phyloP scores from a whole-genome alignment of 345 rosid genomes.

The Citrus cavaleriei region DNA sequence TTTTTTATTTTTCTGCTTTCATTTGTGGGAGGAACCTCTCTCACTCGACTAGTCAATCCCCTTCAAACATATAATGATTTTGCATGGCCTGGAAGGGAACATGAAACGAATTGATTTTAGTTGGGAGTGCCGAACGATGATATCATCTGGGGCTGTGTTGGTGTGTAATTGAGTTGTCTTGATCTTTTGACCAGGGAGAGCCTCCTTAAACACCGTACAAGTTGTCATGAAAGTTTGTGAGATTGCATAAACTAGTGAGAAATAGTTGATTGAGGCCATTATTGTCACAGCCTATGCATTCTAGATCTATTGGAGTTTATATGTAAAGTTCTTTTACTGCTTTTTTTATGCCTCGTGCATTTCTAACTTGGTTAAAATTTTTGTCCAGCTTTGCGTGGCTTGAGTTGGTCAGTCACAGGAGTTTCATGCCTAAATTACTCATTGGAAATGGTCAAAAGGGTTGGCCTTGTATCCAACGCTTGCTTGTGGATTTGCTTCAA shows the following conservation, averaged over 20 bases:
- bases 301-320: not conserved
- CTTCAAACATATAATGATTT: not conserved
- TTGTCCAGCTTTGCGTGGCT: constrained; percentile 94
- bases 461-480: constrained; percentile 85
- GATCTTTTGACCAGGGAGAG: too few species aligned
- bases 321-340: not conserved
- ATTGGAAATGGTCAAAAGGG: constrained; percentile 84
- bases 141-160: not conserved
- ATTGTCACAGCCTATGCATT: not conserved
- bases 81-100: not conserved
- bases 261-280: not conserved
- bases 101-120: not conserved
- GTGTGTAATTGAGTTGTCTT: not conserved
- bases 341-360: not conserved
- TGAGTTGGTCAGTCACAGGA: constrained; percentile 91
- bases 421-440: constrained; percentile 96
- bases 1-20: not conserved
- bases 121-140: not conserved
- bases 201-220: too few species aligned
- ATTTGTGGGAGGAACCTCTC: not conserved
- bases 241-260: not conserved
- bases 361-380: constrained; percentile 7
- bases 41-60: not conserved
- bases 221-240: too few species aligned
- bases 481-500: constrained; percentile 90